Base-by-base conservation (phyloP, 495 filamentous ascomycete species). In the Aspergillus egyptiacus region DNA sequence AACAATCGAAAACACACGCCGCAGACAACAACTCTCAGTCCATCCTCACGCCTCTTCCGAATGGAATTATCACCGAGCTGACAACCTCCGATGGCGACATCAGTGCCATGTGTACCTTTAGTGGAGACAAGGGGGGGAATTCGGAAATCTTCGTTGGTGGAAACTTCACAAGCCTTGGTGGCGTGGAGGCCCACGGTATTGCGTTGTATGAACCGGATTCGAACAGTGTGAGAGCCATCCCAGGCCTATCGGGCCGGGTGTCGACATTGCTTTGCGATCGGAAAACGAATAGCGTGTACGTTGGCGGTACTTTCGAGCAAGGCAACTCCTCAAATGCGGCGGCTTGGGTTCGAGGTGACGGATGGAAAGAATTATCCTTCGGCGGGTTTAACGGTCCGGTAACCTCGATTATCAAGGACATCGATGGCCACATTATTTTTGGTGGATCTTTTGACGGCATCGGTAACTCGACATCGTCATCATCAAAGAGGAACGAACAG, bases 341-440 rank as follows among this genome's bases (percentile, higher is more conserved):
- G 54, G 83, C 85, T 14, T 96, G 89, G 89, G 74, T 81, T 19
- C 78, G 78, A 15, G 58, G 50, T 40, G 74, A 75, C 9, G 74
- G 78, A 23, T 99, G 89, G 91, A 81, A 80, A 40, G 86, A 89
- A 58, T 68, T 99, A 51, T 82, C 89, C 7, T 99, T 99, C 72
- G 77, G 81, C 38, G 94, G 93, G 22, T 91, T 99, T 67, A 96
- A 96, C 72, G 90, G 89, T 36, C 91, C 90, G 9, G 91, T 99
- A 36, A 82, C 76, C 41, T 85, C 89, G 27, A 96, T 99, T 48
- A 72, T 82, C 36, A 87, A 89, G 70, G 78, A 81, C 13, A 73
- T 82, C 14, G 81, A 85, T 57, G 87, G 85, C 4, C 85, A 91
- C 55, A 85, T 99, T 48, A 78, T 96, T 36, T 99, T 95, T 54